A percentile compares a stretch with the other conserved stretches of the same genome.
phyloP scores from a whole-genome alignment of 495 filamentous ascomycete species.

The Lepraria neglecta region DNA sequence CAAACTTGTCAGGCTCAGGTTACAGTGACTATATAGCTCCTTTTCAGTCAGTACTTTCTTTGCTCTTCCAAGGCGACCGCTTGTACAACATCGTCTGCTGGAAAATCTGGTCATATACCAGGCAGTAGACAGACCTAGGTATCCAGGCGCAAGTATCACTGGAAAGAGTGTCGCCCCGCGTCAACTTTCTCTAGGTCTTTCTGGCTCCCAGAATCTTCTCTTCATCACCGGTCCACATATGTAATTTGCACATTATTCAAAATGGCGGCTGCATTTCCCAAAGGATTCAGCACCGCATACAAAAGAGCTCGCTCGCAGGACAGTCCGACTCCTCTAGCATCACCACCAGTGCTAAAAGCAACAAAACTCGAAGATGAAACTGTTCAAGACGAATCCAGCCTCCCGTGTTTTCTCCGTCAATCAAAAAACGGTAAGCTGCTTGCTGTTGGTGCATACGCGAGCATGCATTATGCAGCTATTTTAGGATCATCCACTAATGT shows the following conservation, averaged over 20 bases:
- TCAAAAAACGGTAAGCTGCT: slow-evolving; percentile 25
- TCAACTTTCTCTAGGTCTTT: not conserved
- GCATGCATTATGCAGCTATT: slow-evolving; percentile 19
- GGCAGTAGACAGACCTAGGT: not conserved
- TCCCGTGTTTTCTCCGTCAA: slow-evolving; percentile 30
- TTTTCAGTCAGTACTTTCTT: no score
- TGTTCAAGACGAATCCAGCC: slow-evolving; percentile 15
- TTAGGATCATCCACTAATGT: slow-evolving; percentile 22
- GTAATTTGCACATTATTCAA: not conserved
- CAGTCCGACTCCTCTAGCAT: slow-evolving; percentile 39
- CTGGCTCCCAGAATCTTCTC: not conserved
- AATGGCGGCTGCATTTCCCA: slow-evolving; percentile 23
- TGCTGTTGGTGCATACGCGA: slow-evolving; percentile 24
- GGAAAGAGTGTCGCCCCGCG: not conserved
- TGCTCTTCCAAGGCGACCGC: no score
- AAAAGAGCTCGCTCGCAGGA: slow-evolving; percentile 29
- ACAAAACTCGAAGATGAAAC: slow-evolving; percentile 23
- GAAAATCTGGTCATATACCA: not conserved
- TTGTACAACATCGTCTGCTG: no score
- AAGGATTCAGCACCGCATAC: slow-evolving; percentile 22
- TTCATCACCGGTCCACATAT: not conserved
- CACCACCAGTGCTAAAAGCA: slow-evolving; percentile 30
- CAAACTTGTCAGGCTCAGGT: not conserved
- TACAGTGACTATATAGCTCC: not conserved
- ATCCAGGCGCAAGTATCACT: not conserved